phyloP scores from a whole-genome alignment of 2,329 filamentous ascomycete species.

The Claviceps citrina region DNA sequence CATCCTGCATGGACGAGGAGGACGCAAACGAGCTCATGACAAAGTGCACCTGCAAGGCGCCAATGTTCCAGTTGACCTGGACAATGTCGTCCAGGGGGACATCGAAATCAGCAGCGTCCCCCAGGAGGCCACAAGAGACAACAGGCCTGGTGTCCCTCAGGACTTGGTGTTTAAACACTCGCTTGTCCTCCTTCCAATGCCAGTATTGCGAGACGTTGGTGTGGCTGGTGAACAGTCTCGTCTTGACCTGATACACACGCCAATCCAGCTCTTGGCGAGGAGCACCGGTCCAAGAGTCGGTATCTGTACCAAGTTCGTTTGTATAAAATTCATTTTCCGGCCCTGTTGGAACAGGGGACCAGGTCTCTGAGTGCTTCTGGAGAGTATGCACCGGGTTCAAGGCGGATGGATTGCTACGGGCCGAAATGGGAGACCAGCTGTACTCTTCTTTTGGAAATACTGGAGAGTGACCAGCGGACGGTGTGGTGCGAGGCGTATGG shows the following conservation, averaged over 20 bases:
- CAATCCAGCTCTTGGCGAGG: constrained; percentile 32
- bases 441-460: constrained; percentile 9
- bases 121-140: constrained; percentile 34
- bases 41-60: constrained; percentile 27
- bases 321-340: constrained; percentile 25
- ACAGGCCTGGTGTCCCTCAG: constrained; percentile 28
- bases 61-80: constrained; percentile 29
- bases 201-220: constrained; percentile 38
- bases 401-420: background rate
- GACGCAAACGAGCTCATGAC: constrained; percentile 18
- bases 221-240: constrained; percentile 29
- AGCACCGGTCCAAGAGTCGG: constrained; percentile 34
- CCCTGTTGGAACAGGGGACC: constrained; percentile 8
- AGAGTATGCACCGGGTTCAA: constrained; percentile 3
- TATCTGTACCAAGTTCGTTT: constrained; percentile 32
- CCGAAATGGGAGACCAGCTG: constrained; percentile 2
- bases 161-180: constrained; percentile 38
- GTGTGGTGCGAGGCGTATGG: constrained; percentile 15
- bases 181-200: constrained; percentile 30
- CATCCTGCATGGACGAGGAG: constrained; percentile 14
- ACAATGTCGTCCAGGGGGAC: constrained; percentile 30
- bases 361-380: constrained; percentile 13
- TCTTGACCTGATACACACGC: constrained; percentile 38
- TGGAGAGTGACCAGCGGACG: constrained; percentile 15
- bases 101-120: constrained; percentile 35